Percentiles rank a stretch among this genome's conserved stretches.
Evolutionary conservation across 371 early-diverging fungal genomes (phyloP).

Genomic region (Rhizopus arrhizus): DNA sequence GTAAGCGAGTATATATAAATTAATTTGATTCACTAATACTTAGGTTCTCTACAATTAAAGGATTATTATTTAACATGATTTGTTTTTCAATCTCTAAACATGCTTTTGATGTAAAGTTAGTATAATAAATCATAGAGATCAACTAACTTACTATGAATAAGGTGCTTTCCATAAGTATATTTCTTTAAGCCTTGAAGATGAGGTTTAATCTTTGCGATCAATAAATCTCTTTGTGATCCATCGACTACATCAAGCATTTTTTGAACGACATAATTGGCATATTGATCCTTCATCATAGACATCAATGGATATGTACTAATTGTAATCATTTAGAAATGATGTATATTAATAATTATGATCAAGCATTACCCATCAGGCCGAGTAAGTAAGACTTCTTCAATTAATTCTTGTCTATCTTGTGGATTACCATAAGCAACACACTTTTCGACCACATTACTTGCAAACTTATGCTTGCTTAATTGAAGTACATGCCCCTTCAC

Average conservation of each 20-base stretch:
- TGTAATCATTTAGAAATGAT: background rate
- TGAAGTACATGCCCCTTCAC: conserved; percentile 86
- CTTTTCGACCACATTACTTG: conserved; percentile 97
- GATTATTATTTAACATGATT: conserved; percentile 15
- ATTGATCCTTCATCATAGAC: conserved; percentile 98
- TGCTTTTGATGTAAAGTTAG: conserved; percentile 9
- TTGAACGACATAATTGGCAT: conserved; percentile 99
- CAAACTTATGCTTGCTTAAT: conserved; percentile 98
- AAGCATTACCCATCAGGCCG: conserved; percentile 67
- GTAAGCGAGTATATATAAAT: background rate
- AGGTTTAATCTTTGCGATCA: conserved; percentile 89
- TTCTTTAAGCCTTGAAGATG: conserved; percentile 89
- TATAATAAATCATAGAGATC: background rate
- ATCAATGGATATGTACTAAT: conserved; percentile 79
- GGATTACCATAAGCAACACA: conserved; percentile 79
- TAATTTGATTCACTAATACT: conserved; percentile 1
- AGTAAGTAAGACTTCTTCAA: conserved; percentile 82
- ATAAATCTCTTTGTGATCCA: conserved; percentile 80
- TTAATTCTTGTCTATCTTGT: conserved; percentile 72
- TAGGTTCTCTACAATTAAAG: conserved; percentile 2
- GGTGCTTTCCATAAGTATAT: conserved; percentile 96
- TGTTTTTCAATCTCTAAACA: conserved; percentile 38
- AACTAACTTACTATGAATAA: conserved; percentile 70
- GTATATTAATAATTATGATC: background rate
- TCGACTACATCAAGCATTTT: conserved; percentile 98